Conservation (phyloP, 768 basidiomycete species). For the Mycena albidolilacea region DNA sequence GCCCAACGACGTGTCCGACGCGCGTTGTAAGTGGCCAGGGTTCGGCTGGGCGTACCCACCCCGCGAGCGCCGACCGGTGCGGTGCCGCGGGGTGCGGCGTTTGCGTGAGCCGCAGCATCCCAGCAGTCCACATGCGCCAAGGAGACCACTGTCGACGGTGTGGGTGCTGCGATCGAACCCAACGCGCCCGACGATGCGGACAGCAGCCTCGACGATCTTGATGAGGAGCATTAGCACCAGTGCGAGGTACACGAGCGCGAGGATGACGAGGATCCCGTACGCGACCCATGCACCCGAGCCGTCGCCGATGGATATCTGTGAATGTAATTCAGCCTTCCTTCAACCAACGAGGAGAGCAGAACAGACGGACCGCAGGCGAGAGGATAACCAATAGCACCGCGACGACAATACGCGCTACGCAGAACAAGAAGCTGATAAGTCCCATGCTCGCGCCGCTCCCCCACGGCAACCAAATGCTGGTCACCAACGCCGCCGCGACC, state of each 20-base stretch:
- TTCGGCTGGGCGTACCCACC: constrained; percentile 35
- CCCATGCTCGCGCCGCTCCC: constrained; percentile 98
- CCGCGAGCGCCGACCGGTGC: constrained; percentile 29
- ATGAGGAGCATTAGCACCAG: constrained; percentile 85
- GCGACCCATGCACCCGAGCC: constrained; percentile 94
- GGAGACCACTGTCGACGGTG: constrained; percentile 87
- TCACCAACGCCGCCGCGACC: constrained; percentile 87
- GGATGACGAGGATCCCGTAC: constrained; percentile 90
- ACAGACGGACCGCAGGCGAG: constrained; percentile 82
- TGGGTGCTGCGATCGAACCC: constrained; percentile 90
- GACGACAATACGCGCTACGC: constrained; percentile 90
- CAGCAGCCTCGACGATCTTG: constrained; percentile 88
- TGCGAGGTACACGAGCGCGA: constrained; percentile 87
- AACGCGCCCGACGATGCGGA: constrained; percentile 82
- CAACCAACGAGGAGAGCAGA: constrained; percentile 30
- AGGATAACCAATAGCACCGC: constrained; percentile 93
- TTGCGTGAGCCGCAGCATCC: constrained; percentile 74
- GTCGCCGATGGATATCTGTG: constrained; percentile 85
- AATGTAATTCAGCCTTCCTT: constrained; percentile 33
- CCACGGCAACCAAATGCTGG: constrained; percentile 97
- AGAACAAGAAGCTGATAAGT: constrained; percentile 92
- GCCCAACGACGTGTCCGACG: constrained; percentile 63
- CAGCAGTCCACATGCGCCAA: constrained; percentile 84
- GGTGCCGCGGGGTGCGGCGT: constrained; percentile 50
- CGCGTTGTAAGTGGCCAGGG: neutral